These are phyloP conservation scores for Cystofilobasidium ferigula DNA, from an alignment of 768 basidiomycete genomes.

Conservation along the genomic window DNA sequence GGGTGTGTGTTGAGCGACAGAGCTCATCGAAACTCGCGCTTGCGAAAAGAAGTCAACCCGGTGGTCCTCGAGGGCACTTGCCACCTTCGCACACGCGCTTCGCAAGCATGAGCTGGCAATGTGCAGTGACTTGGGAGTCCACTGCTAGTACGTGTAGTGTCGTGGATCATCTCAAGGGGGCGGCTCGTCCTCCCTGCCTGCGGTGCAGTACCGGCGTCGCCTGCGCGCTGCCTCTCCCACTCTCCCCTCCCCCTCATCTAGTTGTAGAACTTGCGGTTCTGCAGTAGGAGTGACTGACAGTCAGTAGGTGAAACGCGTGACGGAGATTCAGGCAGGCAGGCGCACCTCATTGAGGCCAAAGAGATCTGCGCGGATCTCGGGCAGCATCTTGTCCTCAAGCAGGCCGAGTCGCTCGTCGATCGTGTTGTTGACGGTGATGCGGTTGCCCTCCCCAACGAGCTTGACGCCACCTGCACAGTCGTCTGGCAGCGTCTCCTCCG, in stretches of 20 bases:
- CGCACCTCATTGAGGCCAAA: conserved; percentile 60
- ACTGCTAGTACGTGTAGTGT: too few relatives aligned
- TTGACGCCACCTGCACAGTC: conserved; percentile 82
- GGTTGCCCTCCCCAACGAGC: conserved; percentile 56
- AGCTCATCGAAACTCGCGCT: too few relatives aligned
- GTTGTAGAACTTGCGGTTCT: conserved; percentile 80
- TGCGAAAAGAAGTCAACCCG: not conserved
- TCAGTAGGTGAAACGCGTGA: not conserved
- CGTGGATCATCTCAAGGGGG: too few relatives aligned
- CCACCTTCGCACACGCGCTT: not conserved
- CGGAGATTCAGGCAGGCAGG: not conserved
- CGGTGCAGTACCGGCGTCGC: too few relatives aligned
- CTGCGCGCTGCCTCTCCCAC: too few relatives aligned
- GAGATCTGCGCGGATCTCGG: conserved; percentile 77
- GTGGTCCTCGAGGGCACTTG: not conserved
- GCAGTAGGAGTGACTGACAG: conserved; percentile 25
- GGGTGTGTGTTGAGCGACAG: too few relatives aligned
- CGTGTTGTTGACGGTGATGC: conserved; percentile 88
- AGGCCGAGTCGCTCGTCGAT: conserved; percentile 80
- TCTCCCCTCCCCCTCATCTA: not conserved
- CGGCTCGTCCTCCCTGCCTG: too few relatives aligned
- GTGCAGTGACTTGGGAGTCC: too few relatives aligned
- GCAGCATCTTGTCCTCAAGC: conserved; percentile 93
- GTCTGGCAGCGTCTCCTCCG: conserved; percentile 50
- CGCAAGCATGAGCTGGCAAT: not conserved